phyloP scores from a whole-genome alignment of 139 green algal genomes.

The Chlorella vulgaris region DNA sequence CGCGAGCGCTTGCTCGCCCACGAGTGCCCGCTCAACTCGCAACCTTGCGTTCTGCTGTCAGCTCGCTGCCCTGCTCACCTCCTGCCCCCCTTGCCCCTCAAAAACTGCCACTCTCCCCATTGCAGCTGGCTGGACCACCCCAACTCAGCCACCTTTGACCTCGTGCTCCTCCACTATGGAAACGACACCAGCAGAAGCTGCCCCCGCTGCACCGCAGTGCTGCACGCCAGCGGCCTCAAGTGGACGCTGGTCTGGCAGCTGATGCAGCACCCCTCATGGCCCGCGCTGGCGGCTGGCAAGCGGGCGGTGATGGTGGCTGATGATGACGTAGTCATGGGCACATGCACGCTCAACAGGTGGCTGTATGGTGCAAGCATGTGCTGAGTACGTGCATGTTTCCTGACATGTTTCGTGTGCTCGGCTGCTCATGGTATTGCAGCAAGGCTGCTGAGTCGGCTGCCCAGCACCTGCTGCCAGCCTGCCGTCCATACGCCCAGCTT shows the following conservation, averaged over 20 bases:
- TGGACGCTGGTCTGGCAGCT: constrained; percentile 35
- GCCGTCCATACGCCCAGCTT: too few relatives aligned
- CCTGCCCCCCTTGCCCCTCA: background rate
- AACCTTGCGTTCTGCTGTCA: too few relatives aligned
- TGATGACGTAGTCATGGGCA: constrained; percentile 37
- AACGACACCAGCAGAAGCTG: background rate
- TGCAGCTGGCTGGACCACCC: constrained; percentile 13
- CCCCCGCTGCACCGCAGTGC: constrained; percentile 1
- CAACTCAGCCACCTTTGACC: constrained; percentile 29
- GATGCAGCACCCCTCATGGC: constrained; percentile 4
- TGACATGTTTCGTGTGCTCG: too few relatives aligned
- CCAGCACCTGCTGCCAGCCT: background rate
- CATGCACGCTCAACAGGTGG: constrained; percentile 38
- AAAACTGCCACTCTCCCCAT: too few relatives aligned
- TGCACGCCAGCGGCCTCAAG: constrained; percentile 15
- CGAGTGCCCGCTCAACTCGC: too few relatives aligned
- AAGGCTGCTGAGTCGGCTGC: too few relatives aligned
- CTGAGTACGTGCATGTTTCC: too few relatives aligned
- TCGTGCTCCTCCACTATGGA: constrained; percentile 37
- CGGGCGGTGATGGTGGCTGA: constrained; percentile 37
- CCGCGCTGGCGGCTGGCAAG: constrained; percentile 13
- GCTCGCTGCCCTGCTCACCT: too few relatives aligned
- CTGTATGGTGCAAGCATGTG: too few relatives aligned
- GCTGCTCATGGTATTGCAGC: too few relatives aligned
- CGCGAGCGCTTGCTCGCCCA: too few relatives aligned